A percentile compares a stretch with the other conserved stretches of the same genome.
Evolutionary conservation across 2,329 filamentous ascomycete species (phyloP).

Genomic region (Penicillium psychrosexuale): DNA sequence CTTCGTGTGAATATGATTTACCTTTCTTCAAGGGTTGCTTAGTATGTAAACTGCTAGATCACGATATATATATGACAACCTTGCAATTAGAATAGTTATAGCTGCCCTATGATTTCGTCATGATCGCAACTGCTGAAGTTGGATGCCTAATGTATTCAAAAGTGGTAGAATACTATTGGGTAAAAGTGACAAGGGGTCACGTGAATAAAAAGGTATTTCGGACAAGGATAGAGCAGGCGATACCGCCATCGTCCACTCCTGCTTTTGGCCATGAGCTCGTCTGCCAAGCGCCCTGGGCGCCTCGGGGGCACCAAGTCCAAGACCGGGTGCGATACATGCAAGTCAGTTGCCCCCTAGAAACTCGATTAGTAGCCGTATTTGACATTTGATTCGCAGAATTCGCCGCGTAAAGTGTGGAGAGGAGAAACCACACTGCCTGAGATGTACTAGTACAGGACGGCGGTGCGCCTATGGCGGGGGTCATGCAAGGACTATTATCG

Average conservation of each 20-base stretch:
- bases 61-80: neutral
- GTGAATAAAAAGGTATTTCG: neutral
- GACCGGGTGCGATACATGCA: conserved; percentile 24
- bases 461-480: conserved; percentile 11
- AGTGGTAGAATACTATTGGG: too few species aligned
- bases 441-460: conserved; percentile 18
- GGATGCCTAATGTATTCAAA: too few species aligned
- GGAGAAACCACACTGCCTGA: conserved; percentile 18
- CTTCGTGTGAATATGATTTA: conserved; percentile 25
- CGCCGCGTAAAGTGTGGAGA: conserved; percentile 17
- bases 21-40: neutral
- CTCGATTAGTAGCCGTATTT: neutral
- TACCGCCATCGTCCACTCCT: neutral
- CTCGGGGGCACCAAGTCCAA: conserved; percentile 20
- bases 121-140: too few species aligned
- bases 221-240: neutral
- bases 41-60: neutral
- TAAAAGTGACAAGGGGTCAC: too few species aligned
- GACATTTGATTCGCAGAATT: conserved; percentile 1
- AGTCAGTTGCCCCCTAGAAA: conserved; percentile 12
- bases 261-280: neutral
- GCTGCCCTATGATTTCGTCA: too few species aligned
- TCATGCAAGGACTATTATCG: neutral
- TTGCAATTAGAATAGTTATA: too few species aligned
- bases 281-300: conserved; percentile 3